Evolutionary conservation across 805 yeast species (phyloP).

Genomic region (Pichia membranifaciens): DNA sequence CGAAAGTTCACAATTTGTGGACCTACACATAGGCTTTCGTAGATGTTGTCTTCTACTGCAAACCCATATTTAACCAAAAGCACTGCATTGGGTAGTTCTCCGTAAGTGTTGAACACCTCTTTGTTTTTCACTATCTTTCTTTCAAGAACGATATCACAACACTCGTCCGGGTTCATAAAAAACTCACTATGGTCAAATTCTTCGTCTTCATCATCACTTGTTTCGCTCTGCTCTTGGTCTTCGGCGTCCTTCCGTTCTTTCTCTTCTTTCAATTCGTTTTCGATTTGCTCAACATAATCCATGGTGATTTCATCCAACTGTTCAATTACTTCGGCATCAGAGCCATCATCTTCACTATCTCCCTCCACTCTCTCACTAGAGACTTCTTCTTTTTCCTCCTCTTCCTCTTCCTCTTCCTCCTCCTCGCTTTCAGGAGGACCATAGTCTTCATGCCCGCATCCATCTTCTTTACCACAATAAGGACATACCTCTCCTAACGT

Average conservation of each 20-base stretch:
- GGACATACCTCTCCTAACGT: conserved; percentile 36
- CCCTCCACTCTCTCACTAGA: conserved; percentile 18
- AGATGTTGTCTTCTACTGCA: conserved; percentile 44
- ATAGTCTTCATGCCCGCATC: conserved; percentile 28
- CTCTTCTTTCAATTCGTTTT: not conserved
- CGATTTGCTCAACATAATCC: conserved; percentile 1
- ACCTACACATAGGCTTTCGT: conserved; percentile 56
- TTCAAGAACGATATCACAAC: conserved; percentile 64
- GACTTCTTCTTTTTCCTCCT: conserved; percentile 19
- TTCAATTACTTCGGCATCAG: conserved; percentile 23
- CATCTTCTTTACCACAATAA: conserved; percentile 29
- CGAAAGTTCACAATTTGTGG: conserved; percentile 32
- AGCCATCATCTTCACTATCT: conserved; percentile 15
- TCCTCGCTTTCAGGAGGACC: conserved; percentile 29
- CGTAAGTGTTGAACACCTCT: conserved; percentile 82
- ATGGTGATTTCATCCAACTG: conserved; percentile 18
- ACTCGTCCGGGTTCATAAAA: conserved; percentile 39
- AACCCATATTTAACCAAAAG: conserved; percentile 79
- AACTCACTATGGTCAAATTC: conserved; percentile 29
- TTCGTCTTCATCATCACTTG: conserved; percentile 18
- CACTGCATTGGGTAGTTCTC: conserved; percentile 60
- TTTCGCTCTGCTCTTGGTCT: conserved; percentile 18
- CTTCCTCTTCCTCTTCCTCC: conserved; percentile 27
- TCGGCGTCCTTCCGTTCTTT: conserved; percentile 20
- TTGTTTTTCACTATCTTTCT: conserved; percentile 38